phyloP scores from a whole-genome alignment of 2,329 filamentous ascomycete species.

The Epichloe gansuensis region DNA sequence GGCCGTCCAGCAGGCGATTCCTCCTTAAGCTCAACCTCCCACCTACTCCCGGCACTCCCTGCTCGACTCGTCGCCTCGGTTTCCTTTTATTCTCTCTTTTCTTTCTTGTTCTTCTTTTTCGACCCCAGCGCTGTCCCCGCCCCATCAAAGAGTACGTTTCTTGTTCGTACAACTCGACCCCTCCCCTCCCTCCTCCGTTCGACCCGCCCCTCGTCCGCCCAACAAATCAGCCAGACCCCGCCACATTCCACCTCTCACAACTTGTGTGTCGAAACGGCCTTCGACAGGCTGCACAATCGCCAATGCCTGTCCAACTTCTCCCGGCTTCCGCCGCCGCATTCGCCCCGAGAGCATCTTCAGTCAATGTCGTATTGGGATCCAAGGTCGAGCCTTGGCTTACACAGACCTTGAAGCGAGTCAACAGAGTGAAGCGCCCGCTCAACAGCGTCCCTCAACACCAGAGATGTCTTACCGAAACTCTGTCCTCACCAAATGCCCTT shows the following conservation, averaged over 20 bases:
- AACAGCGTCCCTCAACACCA: conserved; percentile 96
- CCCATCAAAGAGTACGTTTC: background rate
- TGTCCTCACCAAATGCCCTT: conserved; percentile 81
- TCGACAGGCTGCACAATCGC: background rate
- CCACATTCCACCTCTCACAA: background rate
- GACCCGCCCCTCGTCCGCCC: background rate
- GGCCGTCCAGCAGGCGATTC: conserved; percentile 46
- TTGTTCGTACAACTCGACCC: conserved; percentile 3
- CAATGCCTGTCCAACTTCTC: conserved; percentile 85
- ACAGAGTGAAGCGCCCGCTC: conserved; percentile 88
- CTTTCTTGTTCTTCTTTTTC: conserved; percentile 28
- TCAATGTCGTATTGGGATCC: conserved; percentile 85
- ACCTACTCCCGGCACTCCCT: conserved; percentile 19
- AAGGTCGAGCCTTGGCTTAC: conserved; percentile 97
- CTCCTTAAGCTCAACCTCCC: background rate
- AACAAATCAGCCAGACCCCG: background rate
- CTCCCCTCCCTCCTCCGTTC: background rate
- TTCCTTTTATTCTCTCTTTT: conserved; percentile 29
- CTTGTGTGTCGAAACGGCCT: background rate
- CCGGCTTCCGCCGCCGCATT: conserved; percentile 95
- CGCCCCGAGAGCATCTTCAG: conserved; percentile 76
- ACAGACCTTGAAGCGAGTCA: conserved; percentile 91
- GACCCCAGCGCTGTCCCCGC: background rate
- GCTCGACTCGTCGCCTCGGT: conserved; percentile 39
- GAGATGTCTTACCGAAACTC: conserved; percentile 84